phyloP scores from a whole-genome alignment of 2,329 filamentous ascomycete genomes.

The Endocalyx cinctus region DNA sequence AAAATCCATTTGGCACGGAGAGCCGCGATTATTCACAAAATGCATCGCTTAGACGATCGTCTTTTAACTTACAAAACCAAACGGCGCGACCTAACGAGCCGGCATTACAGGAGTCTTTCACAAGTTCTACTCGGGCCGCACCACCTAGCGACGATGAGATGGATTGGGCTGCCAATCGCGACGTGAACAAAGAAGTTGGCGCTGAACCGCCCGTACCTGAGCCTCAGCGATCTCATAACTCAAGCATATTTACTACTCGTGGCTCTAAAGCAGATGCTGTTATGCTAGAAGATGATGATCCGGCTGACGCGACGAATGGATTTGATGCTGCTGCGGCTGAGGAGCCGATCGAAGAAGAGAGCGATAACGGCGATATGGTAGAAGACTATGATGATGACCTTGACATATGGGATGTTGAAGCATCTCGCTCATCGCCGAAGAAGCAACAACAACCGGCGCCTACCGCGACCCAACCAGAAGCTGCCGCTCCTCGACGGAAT shows the following conservation, averaged over 20 bases:
- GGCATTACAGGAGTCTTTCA: conserved; percentile 5
- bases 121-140: conserved; percentile 15
- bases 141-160: conserved; percentile 13
- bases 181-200: conserved; percentile 2
- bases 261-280: conserved; percentile 8
- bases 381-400: conserved; percentile 30
- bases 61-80: conserved; percentile 3
- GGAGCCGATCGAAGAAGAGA: conserved; percentile 7
- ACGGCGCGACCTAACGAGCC: conserved; percentile 3
- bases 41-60: conserved; percentile 7
- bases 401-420: conserved; percentile 56
- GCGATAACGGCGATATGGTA: conserved; percentile 7
- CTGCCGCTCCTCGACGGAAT: conserved; percentile 19
- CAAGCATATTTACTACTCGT: conserved; percentile 10
- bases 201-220: conserved; percentile 3
- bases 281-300: conserved; percentile 14
- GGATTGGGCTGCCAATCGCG: conserved; percentile 10
- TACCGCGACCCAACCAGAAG: conserved; percentile 6
- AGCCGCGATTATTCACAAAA: conserved; percentile 9
- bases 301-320: conserved; percentile 10
- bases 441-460: conserved; percentile 8
- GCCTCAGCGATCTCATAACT: conserved; percentile 8
- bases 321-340: conserved; percentile 12
- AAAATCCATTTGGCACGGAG: conserved; percentile 14
- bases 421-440: conserved; percentile 40